Evolutionary conservation across 192 early-diverging fungal genomes (phyloP).

Genomic region (Gigaspora rosea): DNA sequence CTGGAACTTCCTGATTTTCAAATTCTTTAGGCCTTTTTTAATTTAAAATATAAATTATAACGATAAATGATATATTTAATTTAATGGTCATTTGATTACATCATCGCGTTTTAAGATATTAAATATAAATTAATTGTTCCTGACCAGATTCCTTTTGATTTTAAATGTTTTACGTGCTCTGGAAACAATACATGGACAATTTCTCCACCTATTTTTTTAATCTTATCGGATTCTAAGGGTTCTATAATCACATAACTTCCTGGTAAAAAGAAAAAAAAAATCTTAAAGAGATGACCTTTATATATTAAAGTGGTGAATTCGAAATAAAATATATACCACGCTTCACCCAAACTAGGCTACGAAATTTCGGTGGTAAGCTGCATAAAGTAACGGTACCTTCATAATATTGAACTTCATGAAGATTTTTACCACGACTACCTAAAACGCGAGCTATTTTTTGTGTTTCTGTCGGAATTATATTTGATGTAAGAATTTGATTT

Average conservation of each 20-base stretch:
- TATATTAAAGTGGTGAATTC: neutral
- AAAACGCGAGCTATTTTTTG: conserved; percentile 63
- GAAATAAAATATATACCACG: conserved; percentile 50
- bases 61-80: no score
- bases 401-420: conserved; percentile 66
- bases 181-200: conserved; percentile 74
- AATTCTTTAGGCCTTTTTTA: conserved; percentile 6
- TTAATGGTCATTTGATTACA: neutral
- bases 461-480: conserved; percentile 37
- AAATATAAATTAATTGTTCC: neutral
- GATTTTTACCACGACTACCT: conserved; percentile 69
- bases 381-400: conserved; percentile 61
- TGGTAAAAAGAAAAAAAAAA: conserved; percentile 31
- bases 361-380: conserved; percentile 74
- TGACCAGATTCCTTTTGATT: conserved; percentile 60
- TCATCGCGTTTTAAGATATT: neutral
- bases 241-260: conserved; percentile 72
- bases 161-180: conserved; percentile 72
- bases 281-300: neutral
- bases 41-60: no score
- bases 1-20: neutral
- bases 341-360: conserved; percentile 83
- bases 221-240: conserved; percentile 55
- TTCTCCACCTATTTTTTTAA: conserved; percentile 73
- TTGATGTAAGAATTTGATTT: conserved; percentile 36